Conservation (phyloP, 495 filamentous ascomycete genomes). For the Eremomyces bilateralis region DNA sequence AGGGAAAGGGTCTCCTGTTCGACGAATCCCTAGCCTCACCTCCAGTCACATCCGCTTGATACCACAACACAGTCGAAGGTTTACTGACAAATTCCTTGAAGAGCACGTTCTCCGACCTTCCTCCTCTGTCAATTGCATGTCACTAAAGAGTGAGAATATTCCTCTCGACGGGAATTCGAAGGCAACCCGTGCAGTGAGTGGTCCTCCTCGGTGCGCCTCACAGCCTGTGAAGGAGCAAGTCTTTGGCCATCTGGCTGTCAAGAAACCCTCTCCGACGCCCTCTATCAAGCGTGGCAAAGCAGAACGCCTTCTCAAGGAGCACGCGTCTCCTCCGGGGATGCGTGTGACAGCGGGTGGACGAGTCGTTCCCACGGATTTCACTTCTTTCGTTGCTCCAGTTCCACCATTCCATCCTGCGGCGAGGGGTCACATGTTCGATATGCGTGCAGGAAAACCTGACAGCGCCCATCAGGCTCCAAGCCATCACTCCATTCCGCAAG, state of each 20-base stretch:
- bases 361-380: slow-evolving; percentile 30
- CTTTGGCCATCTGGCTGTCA: neutral
- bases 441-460: too few species aligned
- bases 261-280: slow-evolving; percentile 19
- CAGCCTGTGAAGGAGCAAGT: neutral
- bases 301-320: slow-evolving; percentile 29
- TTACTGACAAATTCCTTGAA: slow-evolving; percentile 3
- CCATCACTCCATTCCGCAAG: neutral
- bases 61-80: too few species aligned
- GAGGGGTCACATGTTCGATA: too few species aligned
- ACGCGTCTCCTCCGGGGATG: slow-evolving; percentile 35
- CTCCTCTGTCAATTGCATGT: slow-evolving; percentile 6
- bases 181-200: neutral
- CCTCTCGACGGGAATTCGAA: too few species aligned
- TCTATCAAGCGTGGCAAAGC: slow-evolving; percentile 20
- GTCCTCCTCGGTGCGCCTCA: too few species aligned
- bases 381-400: slow-evolving; percentile 3
- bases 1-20: too few species aligned
- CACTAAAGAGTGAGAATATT: neutral
- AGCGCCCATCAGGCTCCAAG: too few species aligned
- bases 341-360: slow-evolving; percentile 44
- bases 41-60: too few species aligned
- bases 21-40: too few species aligned
- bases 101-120: slow-evolving; percentile 14
- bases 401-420: neutral